Evolutionary conservation across 306 rosid species (phyloP), one percentile per base, ranked within the genome.

Genomic region (Urtica urens): DNA sequence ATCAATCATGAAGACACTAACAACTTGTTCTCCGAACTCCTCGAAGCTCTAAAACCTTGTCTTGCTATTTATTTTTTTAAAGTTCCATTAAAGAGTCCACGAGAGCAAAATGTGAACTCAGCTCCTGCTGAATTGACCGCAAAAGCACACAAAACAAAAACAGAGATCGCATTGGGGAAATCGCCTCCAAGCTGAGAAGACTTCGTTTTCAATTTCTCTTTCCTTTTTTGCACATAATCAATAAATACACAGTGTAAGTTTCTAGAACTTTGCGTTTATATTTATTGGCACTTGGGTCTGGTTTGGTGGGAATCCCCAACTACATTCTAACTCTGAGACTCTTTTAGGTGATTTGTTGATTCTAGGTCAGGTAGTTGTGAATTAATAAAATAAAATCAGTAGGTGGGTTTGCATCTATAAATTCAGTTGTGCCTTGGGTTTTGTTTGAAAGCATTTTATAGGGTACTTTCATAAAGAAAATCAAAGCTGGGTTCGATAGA

Each of bases 131-230:
- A 28, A 28, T 4, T 4, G 33, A 10, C 4, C 4, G 33, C 33
- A 28, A 28, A 28, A 25, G 23, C 25, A 17, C 17, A 17, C 23
- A 10, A 30, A 41, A 37, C 64, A 65, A 34, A 46, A 46, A 24
- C 10, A 37, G 4, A 44, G 49, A 24, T 48, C 52, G 46, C 71
- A 31, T 69, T 48, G 78, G 45, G 43, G 26, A 11, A 41, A 8
- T 60, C 45, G 44, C 72, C 40, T 49, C 46, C 58, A 54, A 35
- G 40, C 40, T 35, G 7, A 10, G 26, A 11, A 51, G 30, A 42
- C 53, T 56, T 35, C 21, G 45, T 49, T 58, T 62, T 53, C 63
- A 40, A 66, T 40, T 37, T 33, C 44, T 48, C 40, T 57, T 58
- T 30, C 10, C 18, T n/a, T 2, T 10, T 13, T 9, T 44, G n/a